Evolutionary conservation across 2,329 filamentous ascomycete genomes (phyloP), one percentile per base, ranked within the genome.

Genomic region (Botrytis porri): DNA sequence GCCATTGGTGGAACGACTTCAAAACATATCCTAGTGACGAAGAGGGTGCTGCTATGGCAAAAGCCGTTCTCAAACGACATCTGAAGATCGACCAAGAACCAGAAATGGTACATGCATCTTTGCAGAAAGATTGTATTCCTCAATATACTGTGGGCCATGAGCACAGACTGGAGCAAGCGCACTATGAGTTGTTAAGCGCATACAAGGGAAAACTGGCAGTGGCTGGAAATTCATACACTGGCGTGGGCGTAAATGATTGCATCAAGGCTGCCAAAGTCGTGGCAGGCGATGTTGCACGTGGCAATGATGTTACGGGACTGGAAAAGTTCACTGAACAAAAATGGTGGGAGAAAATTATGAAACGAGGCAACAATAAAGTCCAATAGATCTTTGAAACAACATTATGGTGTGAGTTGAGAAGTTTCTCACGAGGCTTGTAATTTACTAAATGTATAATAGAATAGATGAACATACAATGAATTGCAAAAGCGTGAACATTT

Each of bases 91-190:
- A 79, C 0, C 87, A 88, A 35, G 83, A 88, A 39, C 90, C 92
- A 0, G 84, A 85, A 29, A 84, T 89, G n/a, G 87, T 87, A 48
- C 84, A 88, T 73, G 90, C 90, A 25, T 87, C 87, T 73, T 78
- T 92, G 62, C 85, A 90, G 72, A 84, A 84, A 74, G 86, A 96
- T 75, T 97, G 94, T 80, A 96, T 99, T 76, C 95, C 96, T 18
- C 96, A 99, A 83, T 97, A 97, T 81, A 88, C 86, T 0, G 90
- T 97, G 1, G 94, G 94, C 51, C 95, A 98, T 69, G 71, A 77
- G 3, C 16, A 62, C 5, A 73, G 78, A 25, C 74, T 82, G 75
- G 74, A 72, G n/a, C 74, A 73, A 39, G 80, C 79, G 16, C 77
- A 81, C 75, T 54, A 66, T 20, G 79, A 81, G 61, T 63, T 82